phyloP scores from a whole-genome alignment of 345 rosid species.

The Bruguiera gymnorhiza region DNA sequence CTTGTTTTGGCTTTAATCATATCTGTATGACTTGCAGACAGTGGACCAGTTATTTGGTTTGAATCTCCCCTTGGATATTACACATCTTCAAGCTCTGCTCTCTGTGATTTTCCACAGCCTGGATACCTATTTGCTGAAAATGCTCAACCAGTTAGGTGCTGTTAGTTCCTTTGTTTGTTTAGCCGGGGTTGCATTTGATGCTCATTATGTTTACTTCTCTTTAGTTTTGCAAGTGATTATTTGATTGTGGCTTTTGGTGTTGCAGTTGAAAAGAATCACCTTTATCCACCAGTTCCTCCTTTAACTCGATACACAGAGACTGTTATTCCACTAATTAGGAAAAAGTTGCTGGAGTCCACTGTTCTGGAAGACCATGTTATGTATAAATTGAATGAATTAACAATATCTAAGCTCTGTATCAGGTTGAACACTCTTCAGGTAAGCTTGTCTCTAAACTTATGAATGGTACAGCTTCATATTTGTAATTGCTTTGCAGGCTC shows the following conservation, averaged over 20 bases:
- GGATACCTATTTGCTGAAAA: conserved; percentile 70
- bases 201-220: neutral
- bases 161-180: neutral
- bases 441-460: conserved; percentile 20
- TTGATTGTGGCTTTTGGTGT: conserved; percentile 8
- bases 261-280: conserved; percentile 77
- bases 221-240: neutral
- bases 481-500: neutral
- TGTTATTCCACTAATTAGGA: conserved; percentile 56
- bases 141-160: conserved; percentile 74
- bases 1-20: conserved; percentile 1
- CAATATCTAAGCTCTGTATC: conserved; percentile 79
- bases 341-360: conserved; percentile 48
- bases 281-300: conserved; percentile 85
- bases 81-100: conserved; percentile 93
- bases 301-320: conserved; percentile 79
- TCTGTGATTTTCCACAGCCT: conserved; percentile 81
- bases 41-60: conserved; percentile 87
- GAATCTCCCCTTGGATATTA: conserved; percentile 80
- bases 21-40: conserved; percentile 54
- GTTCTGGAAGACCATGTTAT: conserved; percentile 48
- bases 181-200: neutral
- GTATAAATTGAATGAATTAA: conserved; percentile 52
- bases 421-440: conserved; percentile 90
- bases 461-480: neutral